Conservation (phyloP, 208 protist species). For the Wallacemonas sp. region DNA sequence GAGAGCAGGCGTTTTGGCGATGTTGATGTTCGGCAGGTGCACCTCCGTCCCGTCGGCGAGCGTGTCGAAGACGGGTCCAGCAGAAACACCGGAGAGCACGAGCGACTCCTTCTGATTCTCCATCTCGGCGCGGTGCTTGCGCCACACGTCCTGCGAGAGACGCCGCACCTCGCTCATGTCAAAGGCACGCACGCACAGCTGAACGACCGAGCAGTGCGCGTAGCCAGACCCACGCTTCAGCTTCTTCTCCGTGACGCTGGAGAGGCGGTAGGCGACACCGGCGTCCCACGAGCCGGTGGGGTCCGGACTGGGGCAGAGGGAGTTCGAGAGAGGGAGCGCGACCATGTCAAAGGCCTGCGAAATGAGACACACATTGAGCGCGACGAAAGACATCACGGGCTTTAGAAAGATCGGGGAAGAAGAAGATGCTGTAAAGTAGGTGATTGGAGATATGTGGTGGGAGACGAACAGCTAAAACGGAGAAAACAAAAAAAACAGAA, state of each 20-base stretch:
- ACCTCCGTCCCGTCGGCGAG: slow-evolving; percentile 37
- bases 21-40: slow-evolving; percentile 55
- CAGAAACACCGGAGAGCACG: slow-evolving; percentile 31
- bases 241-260: slow-evolving; percentile 54
- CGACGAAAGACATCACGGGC: slow-evolving; percentile 71
- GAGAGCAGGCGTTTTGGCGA: slow-evolving; percentile 42
- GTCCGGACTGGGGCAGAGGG: slow-evolving; percentile 48
- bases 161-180: slow-evolving; percentile 46
- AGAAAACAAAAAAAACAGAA: no score
- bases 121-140: slow-evolving; percentile 25
- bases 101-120: slow-evolving; percentile 40
- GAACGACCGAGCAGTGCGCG: slow-evolving; percentile 74
- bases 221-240: slow-evolving; percentile 50
- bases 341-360: slow-evolving; percentile 64
- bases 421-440: no score
- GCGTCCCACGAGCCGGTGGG: slow-evolving; percentile 35
- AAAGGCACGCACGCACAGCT: slow-evolving; percentile 60
- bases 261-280: slow-evolving; percentile 51
- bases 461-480: no score
- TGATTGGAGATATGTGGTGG: no score
- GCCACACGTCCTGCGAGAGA: slow-evolving; percentile 45
- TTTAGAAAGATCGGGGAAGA: no score
- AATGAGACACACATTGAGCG: slow-evolving; percentile 73
- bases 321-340: slow-evolving; percentile 64
- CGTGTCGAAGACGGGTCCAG: slow-evolving; percentile 50